Evolutionary conservation across 1,139 yeast genomes (phyloP).

Genomic region (Suhomyces maxii): DNA sequence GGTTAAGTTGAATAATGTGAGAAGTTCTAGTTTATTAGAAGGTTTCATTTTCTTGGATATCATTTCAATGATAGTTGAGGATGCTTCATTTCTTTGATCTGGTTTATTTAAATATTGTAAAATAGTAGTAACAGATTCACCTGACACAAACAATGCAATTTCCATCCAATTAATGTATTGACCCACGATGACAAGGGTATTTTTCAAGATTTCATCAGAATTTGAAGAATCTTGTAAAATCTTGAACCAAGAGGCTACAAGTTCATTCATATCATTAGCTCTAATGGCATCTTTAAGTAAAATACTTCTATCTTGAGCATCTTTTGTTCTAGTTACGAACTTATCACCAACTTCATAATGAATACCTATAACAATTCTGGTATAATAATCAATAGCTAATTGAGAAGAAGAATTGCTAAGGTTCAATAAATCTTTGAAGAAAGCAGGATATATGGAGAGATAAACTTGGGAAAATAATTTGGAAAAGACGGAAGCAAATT

Average conservation of each 20-base stretch:
- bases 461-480: slow-evolving; percentile 70
- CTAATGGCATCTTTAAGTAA: slow-evolving; percentile 80
- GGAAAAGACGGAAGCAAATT: slow-evolving; percentile 72
- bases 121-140: slow-evolving; percentile 61
- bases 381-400: slow-evolving; percentile 70
- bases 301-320: slow-evolving; percentile 64
- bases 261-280: slow-evolving; percentile 65
- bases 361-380: slow-evolving; percentile 69
- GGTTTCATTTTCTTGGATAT: slow-evolving; percentile 92
- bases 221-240: slow-evolving; percentile 42
- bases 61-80: slow-evolving; percentile 76
- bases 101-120: slow-evolving; percentile 57
- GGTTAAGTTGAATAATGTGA: slow-evolving; percentile 68
- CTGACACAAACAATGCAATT: slow-evolving; percentile 71
- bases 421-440: slow-evolving; percentile 64
- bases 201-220: slow-evolving; percentile 52
- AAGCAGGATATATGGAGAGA: slow-evolving; percentile 59
- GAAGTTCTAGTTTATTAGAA: slow-evolving; percentile 74
- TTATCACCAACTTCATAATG: slow-evolving; percentile 95
- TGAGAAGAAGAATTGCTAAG: slow-evolving; percentile 37
- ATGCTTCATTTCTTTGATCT: slow-evolving; percentile 56
- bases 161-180: slow-evolving; percentile 95
- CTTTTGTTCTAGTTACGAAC: slow-evolving; percentile 67
- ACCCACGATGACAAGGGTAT: slow-evolving; percentile 71
- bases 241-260: slow-evolving; percentile 69